Evolutionary conservation across 306 rosid species (phyloP), one percentile per base, ranked within the genome.

Genomic region (Rosa rugosa): DNA sequence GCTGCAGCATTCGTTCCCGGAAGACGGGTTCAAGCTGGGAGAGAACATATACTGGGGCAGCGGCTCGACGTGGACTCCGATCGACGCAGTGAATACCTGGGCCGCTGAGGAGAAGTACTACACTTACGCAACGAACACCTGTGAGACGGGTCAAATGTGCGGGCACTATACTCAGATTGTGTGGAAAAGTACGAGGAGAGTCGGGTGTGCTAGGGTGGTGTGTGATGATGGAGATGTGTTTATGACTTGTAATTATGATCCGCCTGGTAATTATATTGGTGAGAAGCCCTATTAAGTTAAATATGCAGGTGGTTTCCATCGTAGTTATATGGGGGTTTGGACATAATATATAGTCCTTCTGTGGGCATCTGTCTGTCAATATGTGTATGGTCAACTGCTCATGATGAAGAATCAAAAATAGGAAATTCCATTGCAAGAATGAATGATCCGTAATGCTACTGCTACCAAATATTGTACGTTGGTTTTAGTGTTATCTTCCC

Each of bases 151-250:
- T 3, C 91, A 91, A 34, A 90, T 93, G 92, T 93, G 98, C 56
- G 98, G 98, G 7, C 98, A 93, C 76, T 93, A 89, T 69, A 93
- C 98, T 42, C 98, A 93, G 56, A 88, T 93, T 0, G 98, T 93
- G 79, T 93, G 98, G 98, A 83, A 85, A 76, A 86, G 17, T 53
- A 93, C 97, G 0, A 80, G 82, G 23, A 90, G 92, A 41, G 70
- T 93, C 51, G 98, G 95, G 5, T 93, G 98, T 75, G 97, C 93
- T 12, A 71, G 98, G 9, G 91, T 82, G 47, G 90, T 88, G 6
- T 93, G 98, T 12, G 93, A 90, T 27, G 82, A 70, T 77, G 98
- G 93, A 11, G 97, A 93, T 80, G 93, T 91, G 6, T 93, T 93
- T 65, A 93, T 93, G 90, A 93, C 95, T 46, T 93, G 98, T 75